Evolutionary conservation across 805 yeast genomes (phyloP).

Genomic region (Wickerhamomyces xylosicus): DNA sequence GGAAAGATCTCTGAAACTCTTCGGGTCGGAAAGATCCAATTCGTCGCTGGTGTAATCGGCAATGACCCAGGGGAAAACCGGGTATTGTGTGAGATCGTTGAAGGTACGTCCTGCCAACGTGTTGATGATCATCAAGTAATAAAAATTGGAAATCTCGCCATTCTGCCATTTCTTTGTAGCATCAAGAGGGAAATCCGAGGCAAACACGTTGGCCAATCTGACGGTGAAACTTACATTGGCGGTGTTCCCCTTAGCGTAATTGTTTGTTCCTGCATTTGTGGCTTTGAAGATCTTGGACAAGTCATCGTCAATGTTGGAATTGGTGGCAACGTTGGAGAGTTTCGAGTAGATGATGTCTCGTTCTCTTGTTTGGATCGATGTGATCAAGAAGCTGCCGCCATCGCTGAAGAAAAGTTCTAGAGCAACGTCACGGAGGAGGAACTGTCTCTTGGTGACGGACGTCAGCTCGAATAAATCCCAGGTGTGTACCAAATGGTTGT

Average conservation of each 20-base stretch:
- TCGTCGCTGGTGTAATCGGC: conserved; percentile 69
- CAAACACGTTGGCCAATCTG: conserved; percentile 36
- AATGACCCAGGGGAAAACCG: conserved; percentile 87
- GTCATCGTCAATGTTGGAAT: conserved; percentile 42
- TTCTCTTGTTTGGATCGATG: conserved; percentile 41
- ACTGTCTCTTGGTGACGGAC: conserved; percentile 64
- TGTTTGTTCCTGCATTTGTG: conserved; percentile 25
- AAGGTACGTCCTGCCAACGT: conserved; percentile 84
- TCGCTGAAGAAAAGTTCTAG: conserved; percentile 66
- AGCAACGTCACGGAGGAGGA: conserved; percentile 71
- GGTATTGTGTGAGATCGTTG: conserved; percentile 84
- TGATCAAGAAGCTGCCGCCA: conserved; percentile 61
- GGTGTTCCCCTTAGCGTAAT: conserved; percentile 21
- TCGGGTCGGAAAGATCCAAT: conserved; percentile 54
- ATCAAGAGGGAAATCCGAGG: conserved; percentile 26
- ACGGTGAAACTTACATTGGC: conserved; percentile 26
- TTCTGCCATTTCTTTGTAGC: conserved; percentile 64
- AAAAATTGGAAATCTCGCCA: conserved; percentile 77
- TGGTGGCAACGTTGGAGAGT: conserved; percentile 38
- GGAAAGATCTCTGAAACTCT: conserved; percentile 60
- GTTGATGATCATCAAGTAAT: conserved; percentile 69
- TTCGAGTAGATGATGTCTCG: conserved; percentile 48
- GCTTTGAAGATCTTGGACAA: conserved; percentile 42
- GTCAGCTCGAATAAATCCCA: conserved; percentile 56
- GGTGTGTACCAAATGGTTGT: conserved; percentile 35